Evolutionary conservation across 345 rosid genomes (phyloP).

Genomic region (Hypericum perforatum): DNA sequence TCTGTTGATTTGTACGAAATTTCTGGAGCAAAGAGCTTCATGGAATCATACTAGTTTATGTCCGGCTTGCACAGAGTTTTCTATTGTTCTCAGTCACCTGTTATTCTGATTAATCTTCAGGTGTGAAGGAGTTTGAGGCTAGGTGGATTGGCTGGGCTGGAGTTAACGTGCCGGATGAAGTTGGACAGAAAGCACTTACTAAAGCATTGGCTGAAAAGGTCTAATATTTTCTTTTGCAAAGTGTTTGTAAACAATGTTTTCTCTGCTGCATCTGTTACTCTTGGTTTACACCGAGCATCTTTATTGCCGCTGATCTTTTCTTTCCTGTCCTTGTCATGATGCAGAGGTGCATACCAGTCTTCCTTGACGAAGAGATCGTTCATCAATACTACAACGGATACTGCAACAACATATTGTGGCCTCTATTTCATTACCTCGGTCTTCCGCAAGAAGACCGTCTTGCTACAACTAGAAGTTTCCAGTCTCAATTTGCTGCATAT

Average conservation of each 20-base stretch:
- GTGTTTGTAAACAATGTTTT: conserved; percentile 4
- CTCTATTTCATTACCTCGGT: conserved; percentile 93
- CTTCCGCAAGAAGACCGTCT: conserved; percentile 99
- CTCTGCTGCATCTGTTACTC: not conserved
- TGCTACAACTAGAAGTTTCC: conserved; percentile 95
- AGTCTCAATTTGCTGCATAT: conserved; percentile 94
- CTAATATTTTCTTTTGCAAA: conserved; percentile 1
- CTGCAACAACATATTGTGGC: conserved; percentile 98
- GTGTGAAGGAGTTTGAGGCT: conserved; percentile 96
- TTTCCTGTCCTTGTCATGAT: conserved; percentile 1
- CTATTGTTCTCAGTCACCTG: too few relatives aligned
- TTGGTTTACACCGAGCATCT: not conserved
- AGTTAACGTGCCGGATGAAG: conserved; percentile 93
- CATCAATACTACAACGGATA: conserved; percentile 98
- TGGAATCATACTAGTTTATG: too few relatives aligned
- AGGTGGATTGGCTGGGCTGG: conserved; percentile 99
- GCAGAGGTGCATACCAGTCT: conserved; percentile 98
- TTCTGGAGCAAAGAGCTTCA: not conserved
- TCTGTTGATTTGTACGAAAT: not conserved
- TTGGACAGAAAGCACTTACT: conserved; percentile 86
- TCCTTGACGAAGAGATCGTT: conserved; percentile 97
- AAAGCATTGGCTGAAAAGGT: conserved; percentile 97
- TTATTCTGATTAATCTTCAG: conserved; percentile 9
- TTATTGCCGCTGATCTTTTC: conserved; percentile 1
- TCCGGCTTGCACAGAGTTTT: too few relatives aligned